Evolutionary conservation across 169 alveolate genomes (phyloP).

Genomic region (Plasmodium falciparum): DNA sequence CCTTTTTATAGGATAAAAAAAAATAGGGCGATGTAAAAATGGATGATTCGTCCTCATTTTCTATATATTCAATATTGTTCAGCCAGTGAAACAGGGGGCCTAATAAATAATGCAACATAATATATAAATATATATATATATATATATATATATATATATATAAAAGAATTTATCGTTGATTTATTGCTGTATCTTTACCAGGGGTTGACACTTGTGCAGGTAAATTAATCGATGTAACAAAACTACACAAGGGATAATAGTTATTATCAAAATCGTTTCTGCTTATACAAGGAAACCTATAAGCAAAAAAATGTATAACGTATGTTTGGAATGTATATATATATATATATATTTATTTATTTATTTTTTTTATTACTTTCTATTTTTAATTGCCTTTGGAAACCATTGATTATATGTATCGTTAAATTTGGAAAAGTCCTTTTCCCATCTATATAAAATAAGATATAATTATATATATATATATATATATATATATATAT

Average conservation of each 20-base stretch:
- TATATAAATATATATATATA: not conserved
- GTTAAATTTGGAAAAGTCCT: conserved; percentile 87
- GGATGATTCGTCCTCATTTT: conserved; percentile 76
- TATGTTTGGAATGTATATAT: too few relatives aligned
- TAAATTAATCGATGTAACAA: conserved; percentile 60
- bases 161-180: not conserved
- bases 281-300: conserved; percentile 73
- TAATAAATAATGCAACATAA: not conserved
- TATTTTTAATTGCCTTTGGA: conserved; percentile 82
- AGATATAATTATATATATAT: not conserved
- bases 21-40: conserved; percentile 81
- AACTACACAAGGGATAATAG: conserved; percentile 69
- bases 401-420: conserved; percentile 85
- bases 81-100: conserved; percentile 84
- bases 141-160: not conserved
- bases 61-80: conserved; percentile 81
- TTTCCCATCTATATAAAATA: conserved; percentile 81
- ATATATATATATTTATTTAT: not conserved
- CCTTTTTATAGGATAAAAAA: conserved; percentile 80
- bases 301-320: not conserved
- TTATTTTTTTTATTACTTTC: conserved; percentile 28
- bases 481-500: not conserved
- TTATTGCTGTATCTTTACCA: not conserved
- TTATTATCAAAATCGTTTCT: conserved; percentile 72
- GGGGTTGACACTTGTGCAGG: conserved; percentile 78